Evolutionary conservation across 2,329 filamentous ascomycete species (phyloP).

Genomic region (Verticillium alfalfae): DNA sequence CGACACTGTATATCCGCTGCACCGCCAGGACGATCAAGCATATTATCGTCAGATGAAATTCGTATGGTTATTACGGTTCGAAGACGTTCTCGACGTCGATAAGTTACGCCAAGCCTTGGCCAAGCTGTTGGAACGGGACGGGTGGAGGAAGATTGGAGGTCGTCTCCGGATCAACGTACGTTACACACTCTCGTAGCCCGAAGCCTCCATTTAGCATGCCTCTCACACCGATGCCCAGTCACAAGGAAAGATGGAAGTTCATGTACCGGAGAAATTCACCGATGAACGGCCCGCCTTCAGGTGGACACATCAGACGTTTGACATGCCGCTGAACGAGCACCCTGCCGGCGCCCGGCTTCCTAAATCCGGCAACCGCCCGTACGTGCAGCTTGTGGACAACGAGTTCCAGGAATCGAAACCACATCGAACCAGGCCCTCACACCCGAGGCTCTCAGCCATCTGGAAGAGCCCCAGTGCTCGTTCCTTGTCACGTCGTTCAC

Average conservation of each 20-base stretch:
- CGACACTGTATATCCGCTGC: constrained; percentile 22
- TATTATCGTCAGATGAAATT: constrained; percentile 18
- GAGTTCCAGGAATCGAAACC: constrained; percentile 14
- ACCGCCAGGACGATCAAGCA: constrained; percentile 22
- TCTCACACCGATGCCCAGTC: background rate
- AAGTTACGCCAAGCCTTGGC: constrained; percentile 28
- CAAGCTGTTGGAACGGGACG: constrained; percentile 31
- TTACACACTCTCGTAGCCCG: background rate
- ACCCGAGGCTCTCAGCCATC: constrained; percentile 31
- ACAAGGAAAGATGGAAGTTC: constrained; percentile 21
- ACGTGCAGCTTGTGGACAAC: constrained; percentile 8
- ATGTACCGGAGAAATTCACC: constrained; percentile 23
- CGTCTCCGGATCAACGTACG: constrained; percentile 32
- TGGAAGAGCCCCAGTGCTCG: constrained; percentile 38
- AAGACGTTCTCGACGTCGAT: constrained; percentile 37
- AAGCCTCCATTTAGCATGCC: background rate
- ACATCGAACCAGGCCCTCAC: constrained; percentile 10
- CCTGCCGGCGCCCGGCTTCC: constrained; percentile 31
- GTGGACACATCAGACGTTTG: constrained; percentile 29
- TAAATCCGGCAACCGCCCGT: constrained; percentile 12
- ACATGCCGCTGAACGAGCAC: constrained; percentile 32
- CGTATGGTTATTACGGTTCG: constrained; percentile 31
- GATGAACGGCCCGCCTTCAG: constrained; percentile 28
- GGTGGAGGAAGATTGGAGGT: constrained; percentile 41
- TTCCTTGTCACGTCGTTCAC: constrained; percentile 42